Evolutionary conservation across 179 eudicot species (phyloP), one percentile per base, ranked within the genome.

Genomic region (Beta lomatogona): DNA sequence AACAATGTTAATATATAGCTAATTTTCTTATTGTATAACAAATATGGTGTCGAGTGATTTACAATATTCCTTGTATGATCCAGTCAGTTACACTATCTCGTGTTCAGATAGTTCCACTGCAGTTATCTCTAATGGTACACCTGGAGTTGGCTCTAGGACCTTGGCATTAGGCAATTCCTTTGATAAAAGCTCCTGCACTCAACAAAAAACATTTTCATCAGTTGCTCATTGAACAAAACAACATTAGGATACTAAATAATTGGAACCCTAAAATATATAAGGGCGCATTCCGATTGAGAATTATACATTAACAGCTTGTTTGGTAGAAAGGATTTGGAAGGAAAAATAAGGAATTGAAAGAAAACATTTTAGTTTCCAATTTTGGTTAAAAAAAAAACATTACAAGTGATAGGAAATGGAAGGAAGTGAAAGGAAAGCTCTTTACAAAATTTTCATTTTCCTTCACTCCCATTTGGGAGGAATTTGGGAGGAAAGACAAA

Each of bases 91-190:
- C 45, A 66, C 0, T 31, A 31, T 28, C 41, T 44, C 19, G 5
- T 31, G 10, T 2, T 0, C 54, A 50, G 60, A 52, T 72, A 21
- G 9, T 46, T 25, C 22, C 45, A 9, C 28, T 48, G 15, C 58
- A 21, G 91, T 81, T 73, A 95, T 87, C 82, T 87, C 85, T 65
- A 95, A 79, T 8, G 97, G 89, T 65, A 83, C 83, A 2, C 98
- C 98, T 10, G 97, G 93, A 59, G 82, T 89, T 18, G 98, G 97
- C 81, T 89, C 97, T 58, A 91, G 81, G 18, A 93, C 90, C 82
- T 85, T 81, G n/a, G 92, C 93, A 58, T 88, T 86, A 12, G 93
- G 93, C 52, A 91, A 57, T 81, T 93, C 95, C 79, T 83, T 90
- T 18, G 81, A 83, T 83, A 95, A 84, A 76, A 93, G 87, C 80